Base-by-base conservation (phyloP, 2,329 filamentous ascomycete species). In the Fonsecaea pugnacius region DNA sequence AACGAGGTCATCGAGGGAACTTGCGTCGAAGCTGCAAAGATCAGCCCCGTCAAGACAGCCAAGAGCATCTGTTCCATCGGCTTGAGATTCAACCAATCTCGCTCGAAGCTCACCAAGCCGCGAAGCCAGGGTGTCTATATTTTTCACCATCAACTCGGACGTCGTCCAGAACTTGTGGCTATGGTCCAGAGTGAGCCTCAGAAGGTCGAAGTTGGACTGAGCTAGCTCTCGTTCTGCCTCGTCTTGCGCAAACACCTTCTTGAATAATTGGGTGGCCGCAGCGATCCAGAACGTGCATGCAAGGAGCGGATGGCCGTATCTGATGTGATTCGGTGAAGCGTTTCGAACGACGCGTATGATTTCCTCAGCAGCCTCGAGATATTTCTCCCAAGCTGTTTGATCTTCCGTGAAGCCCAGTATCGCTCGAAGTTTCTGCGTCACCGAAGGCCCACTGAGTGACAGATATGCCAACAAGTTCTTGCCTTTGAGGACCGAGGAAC, bases 281-380 rank as follows among this genome's bases (percentile, higher is more conserved):
- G 24, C 50, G 18, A 61, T 61, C 58, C 58, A 61, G 18, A 61
- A 46, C 8, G 58, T 61, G 10, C 50, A 54, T 12, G 58, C 58
- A 4, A 54, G 38, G n/a, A 54, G 51, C 7, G 58, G 58, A 61
- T 61, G 48, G 46, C 48, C 50, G n/a, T 61, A 61, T 48, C 50
- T 35, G 7, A 61, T 46, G 24, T 61, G 58, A 21, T 55, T 48
- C 5, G 48, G 50, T 8, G 50, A 53, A 2, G 50, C 35, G n/a
- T 61, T 53, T 14, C 50, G 58, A 7, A 61, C n/a, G 14, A 61
- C 58, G 7, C 51, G 58, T 36, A 61, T 46, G 18, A 61, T 55
- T 30, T 54, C 51, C 24, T 55, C 58, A 1, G 50, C 58, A 7
- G 58, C 58, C 30, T 12, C 48, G 9, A 61, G 51, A 27, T 61